Conservation (phyloP, 2,329 filamentous ascomycete species). For the Alternaria triticimaculans region DNA sequence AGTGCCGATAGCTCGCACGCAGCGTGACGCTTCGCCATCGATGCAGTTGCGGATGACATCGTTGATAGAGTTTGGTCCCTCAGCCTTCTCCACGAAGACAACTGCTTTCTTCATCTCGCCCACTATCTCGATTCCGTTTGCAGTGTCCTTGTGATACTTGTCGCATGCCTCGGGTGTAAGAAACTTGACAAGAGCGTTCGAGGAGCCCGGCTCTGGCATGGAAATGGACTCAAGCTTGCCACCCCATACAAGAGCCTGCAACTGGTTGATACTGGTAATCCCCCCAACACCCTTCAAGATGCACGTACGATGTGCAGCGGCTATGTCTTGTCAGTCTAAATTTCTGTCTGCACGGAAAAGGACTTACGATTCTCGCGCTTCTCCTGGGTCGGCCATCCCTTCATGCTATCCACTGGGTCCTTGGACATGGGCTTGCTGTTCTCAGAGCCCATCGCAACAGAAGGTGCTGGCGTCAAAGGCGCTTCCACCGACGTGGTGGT, state of each 20-base stretch:
- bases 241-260: conserved; percentile 49
- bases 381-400: conserved; percentile 37
- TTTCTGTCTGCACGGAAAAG: not conserved
- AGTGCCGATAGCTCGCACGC: conserved; percentile 53
- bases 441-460: not conserved
- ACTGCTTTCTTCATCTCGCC: conserved; percentile 26
- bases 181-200: conserved; percentile 41
- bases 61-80: conserved; percentile 44
- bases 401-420: conserved; percentile 17
- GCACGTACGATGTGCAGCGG: conserved; percentile 30
- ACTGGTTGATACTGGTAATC: conserved; percentile 30
- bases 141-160: conserved; percentile 42
- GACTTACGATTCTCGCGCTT: conserved; percentile 39
- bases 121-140: conserved; percentile 41
- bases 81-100: conserved; percentile 38
- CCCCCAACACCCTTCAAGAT: conserved; percentile 34
- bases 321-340: conserved; percentile 21
- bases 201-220: conserved; percentile 31
- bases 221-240: conserved; percentile 43
- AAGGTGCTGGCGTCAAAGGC: not conserved
- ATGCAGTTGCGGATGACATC: conserved; percentile 51
- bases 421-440: not conserved
- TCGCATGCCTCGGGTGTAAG: conserved; percentile 41
- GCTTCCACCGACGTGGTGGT: not conserved
- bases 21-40: conserved; percentile 53